A percentile compares a stretch with the other conserved stretches of the same genome.
Evolutionary conservation across 2,329 filamentous ascomycete genomes (phyloP).

Genomic region (Leptodontidium sp.): DNA sequence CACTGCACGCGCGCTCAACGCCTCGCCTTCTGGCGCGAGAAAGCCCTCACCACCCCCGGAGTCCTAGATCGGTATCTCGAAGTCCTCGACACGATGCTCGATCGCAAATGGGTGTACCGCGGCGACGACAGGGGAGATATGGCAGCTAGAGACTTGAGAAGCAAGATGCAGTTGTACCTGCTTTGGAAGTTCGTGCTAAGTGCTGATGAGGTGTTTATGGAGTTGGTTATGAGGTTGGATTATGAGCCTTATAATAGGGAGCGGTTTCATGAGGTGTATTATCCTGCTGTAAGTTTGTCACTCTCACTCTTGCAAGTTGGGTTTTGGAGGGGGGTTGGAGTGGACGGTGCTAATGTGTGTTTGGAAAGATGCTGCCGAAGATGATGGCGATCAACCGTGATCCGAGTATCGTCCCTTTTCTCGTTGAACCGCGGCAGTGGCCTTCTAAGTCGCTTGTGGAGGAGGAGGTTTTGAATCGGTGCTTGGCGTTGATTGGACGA

Average conservation of each 20-base stretch:
- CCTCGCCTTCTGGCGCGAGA: not conserved
- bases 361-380: constrained; percentile 1
- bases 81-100: not conserved
- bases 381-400: not conserved
- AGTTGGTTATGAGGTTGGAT: constrained; percentile 1
- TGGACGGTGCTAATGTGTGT: not conserved
- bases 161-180: constrained; percentile 1
- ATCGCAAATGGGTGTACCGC: constrained; percentile 1
- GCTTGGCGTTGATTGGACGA: not conserved
- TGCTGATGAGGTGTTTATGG: not conserved
- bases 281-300: constrained; percentile 3
- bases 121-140: not conserved
- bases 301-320: no score
- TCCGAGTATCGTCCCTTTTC: not conserved
- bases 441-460: not conserved
- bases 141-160: not conserved
- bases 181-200: not conserved
- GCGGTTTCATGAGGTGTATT: constrained; percentile 1
- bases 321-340: no score
- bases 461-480: not conserved
- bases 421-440: not conserved
- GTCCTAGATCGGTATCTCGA: not conserved
- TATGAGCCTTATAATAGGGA: not conserved
- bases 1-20: not conserved
- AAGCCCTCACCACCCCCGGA: not conserved